These are phyloP conservation scores for Senna tora DNA, from an alignment of 306 rosid species.

Conservation along the genomic window DNA sequence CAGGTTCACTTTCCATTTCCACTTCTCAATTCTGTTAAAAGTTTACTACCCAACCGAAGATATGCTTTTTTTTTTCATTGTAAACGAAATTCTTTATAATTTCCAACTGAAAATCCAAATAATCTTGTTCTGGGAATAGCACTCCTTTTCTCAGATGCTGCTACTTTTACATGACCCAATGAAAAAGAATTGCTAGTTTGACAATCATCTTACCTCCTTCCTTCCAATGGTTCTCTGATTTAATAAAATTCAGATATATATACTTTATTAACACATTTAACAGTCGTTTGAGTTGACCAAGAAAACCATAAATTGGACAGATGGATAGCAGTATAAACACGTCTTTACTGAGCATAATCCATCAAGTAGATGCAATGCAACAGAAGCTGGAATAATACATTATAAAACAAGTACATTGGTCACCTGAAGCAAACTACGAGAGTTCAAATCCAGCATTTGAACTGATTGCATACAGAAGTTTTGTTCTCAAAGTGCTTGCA, in stretches of 20 bases:
- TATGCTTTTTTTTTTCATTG: not conserved
- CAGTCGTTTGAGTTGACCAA: not conserved
- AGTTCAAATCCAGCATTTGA: constrained; percentile 98
- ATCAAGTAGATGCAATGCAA: constrained; percentile 32
- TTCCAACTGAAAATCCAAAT: not conserved
- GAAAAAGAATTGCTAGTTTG: constrained; percentile 14
- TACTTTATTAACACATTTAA: constrained; percentile 17
- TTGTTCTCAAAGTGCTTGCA: constrained; percentile 79
- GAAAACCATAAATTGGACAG: not conserved
- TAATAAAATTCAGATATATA: constrained; percentile 18
- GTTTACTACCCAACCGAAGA: not conserved
- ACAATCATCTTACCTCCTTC: no score
- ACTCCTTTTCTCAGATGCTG: not conserved
- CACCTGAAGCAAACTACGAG: constrained; percentile 64
- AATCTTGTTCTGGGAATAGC: constrained; percentile 3
- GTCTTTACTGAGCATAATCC: constrained; percentile 19
- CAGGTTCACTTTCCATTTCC: not conserved
- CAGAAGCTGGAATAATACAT: constrained; percentile 28
- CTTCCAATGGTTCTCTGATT: no score
- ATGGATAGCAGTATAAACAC: constrained; percentile 11
- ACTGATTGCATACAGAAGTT: constrained; percentile 88
- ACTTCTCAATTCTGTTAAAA: not conserved
- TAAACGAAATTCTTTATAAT: not conserved
- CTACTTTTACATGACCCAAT: not conserved
- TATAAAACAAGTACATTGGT: constrained; percentile 14